Percentiles rank a stretch among this genome's conserved stretches.
phyloP scores from a whole-genome alignment of 1,284 basidiomycete genomes.

The Irpex lacteus region DNA sequence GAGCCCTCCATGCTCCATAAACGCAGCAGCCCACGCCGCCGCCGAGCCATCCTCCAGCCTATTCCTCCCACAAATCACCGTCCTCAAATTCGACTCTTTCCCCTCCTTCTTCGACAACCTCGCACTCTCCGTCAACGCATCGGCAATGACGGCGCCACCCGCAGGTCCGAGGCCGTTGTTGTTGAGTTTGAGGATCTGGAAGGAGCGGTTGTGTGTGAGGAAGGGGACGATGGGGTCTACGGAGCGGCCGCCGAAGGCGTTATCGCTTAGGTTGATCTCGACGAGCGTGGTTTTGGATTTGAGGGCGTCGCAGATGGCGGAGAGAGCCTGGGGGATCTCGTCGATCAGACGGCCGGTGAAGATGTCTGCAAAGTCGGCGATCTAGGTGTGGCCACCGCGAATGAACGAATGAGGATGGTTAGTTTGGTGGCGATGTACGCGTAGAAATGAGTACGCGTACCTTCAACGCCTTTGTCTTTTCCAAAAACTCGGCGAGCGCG shows the following conservation, averaged over 20 bases:
- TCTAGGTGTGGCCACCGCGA: constrained; percentile 41
- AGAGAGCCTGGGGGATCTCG: constrained; percentile 91
- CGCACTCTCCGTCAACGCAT: constrained; percentile 82
- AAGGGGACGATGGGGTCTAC: constrained; percentile 94
- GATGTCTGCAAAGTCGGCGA: constrained; percentile 96
- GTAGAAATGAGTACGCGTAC: constrained; percentile 28
- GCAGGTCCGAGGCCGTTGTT: constrained; percentile 97
- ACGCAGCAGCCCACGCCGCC: constrained; percentile 82
- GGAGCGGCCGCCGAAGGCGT: constrained; percentile 95
- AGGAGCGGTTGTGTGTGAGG: constrained; percentile 75
- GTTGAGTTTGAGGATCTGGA: constrained; percentile 87
- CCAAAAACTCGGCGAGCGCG: constrained; percentile 81
- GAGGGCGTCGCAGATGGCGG: constrained; percentile 87
- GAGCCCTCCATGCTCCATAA: constrained; percentile 80
- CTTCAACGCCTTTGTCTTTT: constrained; percentile 70
- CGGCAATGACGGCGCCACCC: constrained; percentile 85
- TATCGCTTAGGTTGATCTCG: constrained; percentile 92
- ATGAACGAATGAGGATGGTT: not conserved
- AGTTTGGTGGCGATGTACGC: no score
- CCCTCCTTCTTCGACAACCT: constrained; percentile 65
- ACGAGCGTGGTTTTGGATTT: constrained; percentile 77
- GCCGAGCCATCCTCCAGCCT: constrained; percentile 92
- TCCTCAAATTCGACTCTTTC: constrained; percentile 69
- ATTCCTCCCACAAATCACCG: constrained; percentile 92
- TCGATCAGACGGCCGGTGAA: constrained; percentile 96